Percentiles rank a stretch among this genome's conserved stretches.
These are phyloP conservation scores for Populus alba DNA, from an alignment of 345 rosid genomes.

Conservation along the genomic window DNA sequence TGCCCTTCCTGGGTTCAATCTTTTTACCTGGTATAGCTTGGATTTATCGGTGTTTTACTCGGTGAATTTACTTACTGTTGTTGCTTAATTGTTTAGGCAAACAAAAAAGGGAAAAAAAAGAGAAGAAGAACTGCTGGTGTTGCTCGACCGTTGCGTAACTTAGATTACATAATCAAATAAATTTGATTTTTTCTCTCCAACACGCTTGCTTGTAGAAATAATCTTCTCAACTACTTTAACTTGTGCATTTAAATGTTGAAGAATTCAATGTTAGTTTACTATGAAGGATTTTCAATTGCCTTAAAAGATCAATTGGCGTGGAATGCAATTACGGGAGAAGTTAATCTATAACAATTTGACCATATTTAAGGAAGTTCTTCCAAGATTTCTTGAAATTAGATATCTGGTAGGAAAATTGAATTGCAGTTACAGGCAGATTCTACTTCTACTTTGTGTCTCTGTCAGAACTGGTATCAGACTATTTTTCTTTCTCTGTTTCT, in stretches of 20 bases:
- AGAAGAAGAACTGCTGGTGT: background rate
- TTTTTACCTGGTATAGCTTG: background rate
- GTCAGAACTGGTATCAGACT: background rate
- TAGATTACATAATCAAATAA: background rate
- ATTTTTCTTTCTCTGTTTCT: background rate
- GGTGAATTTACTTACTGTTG: background rate
- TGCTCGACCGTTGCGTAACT: background rate
- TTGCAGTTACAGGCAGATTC: background rate
- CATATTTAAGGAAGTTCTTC: background rate
- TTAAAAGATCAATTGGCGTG: background rate
- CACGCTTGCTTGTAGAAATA: background rate
- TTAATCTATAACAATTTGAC: background rate
- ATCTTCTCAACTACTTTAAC: background rate
- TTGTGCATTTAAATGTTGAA: background rate
- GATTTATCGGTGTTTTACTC: background rate
- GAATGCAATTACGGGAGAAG: background rate
- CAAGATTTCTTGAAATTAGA: background rate
- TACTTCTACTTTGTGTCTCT: background rate
- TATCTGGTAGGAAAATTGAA: background rate
- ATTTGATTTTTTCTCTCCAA: background rate
- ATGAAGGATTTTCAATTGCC: background rate
- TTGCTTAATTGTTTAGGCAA: background rate
- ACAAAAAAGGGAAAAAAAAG: too few relatives aligned
- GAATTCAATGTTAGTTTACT: background rate
- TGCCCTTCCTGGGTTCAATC: background rate